Percentiles rank a stretch among this genome's conserved stretches.
Conservation (phyloP, 441 rosid species). For the Adansonia gregorii region DNA sequence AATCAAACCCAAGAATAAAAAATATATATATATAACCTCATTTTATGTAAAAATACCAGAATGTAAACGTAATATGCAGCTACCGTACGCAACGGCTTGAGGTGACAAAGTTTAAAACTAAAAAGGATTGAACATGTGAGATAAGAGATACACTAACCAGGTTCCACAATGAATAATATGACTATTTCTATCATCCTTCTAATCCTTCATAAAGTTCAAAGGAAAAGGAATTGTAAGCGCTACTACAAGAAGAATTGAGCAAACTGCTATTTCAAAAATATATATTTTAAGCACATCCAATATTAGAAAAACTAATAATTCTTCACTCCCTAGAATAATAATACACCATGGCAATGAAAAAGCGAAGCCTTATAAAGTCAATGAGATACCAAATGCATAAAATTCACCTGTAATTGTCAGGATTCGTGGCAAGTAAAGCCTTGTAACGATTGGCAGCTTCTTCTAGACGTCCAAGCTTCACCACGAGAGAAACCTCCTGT, state of each 20-base stretch:
- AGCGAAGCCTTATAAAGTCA: not conserved
- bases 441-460: slow-evolving; percentile 79
- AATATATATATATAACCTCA: not conserved
- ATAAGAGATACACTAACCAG: not conserved
- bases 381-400: slow-evolving; percentile 18
- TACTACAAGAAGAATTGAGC: not conserved
- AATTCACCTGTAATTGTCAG: slow-evolving; percentile 93
- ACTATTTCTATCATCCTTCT: not conserved
- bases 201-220: not conserved
- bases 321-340: slow-evolving; percentile 1
- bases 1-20: not conserved
- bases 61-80: not conserved
- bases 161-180: not conserved
- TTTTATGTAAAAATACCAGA: not conserved
- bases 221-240: not conserved
- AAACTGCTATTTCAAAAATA: not conserved
- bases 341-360: not conserved
- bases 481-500: slow-evolving; percentile 83
- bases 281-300: not conserved
- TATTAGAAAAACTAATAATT: not conserved
- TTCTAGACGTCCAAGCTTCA: slow-evolving; percentile 72
- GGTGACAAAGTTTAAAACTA: not conserved
- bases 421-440: slow-evolving; percentile 84
- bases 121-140: not conserved
- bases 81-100: not conserved